Evolutionary conservation across 176 grass and related monocot species (phyloP), one percentile per base, ranked within the genome.

Genomic region (Leersia perrieri): DNA sequence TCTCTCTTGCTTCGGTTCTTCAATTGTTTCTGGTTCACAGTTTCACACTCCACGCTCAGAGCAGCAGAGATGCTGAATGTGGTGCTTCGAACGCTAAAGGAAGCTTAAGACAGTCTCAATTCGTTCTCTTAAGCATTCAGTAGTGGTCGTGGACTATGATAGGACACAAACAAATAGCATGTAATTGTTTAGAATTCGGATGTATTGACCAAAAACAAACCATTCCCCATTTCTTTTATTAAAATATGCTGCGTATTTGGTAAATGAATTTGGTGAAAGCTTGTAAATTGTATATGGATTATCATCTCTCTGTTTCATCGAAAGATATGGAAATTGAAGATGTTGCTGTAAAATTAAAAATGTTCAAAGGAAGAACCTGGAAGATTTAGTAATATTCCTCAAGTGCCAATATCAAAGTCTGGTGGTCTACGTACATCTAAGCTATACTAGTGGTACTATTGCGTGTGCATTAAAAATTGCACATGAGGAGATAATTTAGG

Each of bases 1-100:
- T 82, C 49, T 82, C 49, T n/a, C 2, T 58, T 75, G 33, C 31
- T 66, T 65, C 18, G 8, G 16, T 83, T 81, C 15, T 77, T 72
- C 12, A 26, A 29, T 29, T 60, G 5, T 85, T 55, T 64, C 11
- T 7, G 31, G n/a, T 40, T 27, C 27, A 33, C 39, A 70, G 31
- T 15, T 40, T 27, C 27, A 33, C 39, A 70, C 45, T 84, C 27
- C 39, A 7, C 23, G 20, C 22, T 20, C 3, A 71, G 28, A 75
- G 51, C 39, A 53, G 39, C 14, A 55, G 6, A 41, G 10, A 60
- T 45, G 70, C 63, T 40, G 69, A 45, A 63, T 51, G 68, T 80
- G 13, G 36, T 74, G 5, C 22, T 74, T 69, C 47, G 53, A 69
- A 44, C 70, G 40, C 75, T 68, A 68, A 68, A 18, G 40, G 30